Conservation (phyloP, 2,329 filamentous ascomycete species). For the Aspergillus persii region DNA sequence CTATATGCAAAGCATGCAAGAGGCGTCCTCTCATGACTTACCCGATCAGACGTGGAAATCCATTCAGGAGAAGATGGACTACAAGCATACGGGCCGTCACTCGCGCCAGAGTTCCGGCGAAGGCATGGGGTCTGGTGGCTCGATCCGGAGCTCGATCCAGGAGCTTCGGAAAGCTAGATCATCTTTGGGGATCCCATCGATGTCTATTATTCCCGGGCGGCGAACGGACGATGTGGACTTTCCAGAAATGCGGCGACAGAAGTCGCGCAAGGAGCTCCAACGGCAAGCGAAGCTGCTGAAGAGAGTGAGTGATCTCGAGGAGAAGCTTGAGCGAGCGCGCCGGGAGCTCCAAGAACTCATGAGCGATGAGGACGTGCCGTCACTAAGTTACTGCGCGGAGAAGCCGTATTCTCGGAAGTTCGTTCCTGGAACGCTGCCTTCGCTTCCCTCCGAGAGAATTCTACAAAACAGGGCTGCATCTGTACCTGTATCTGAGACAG, state of each 20-base stretch:
- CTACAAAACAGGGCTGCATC: constrained; percentile 28
- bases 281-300: constrained; percentile 58
- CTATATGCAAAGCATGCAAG: constrained; percentile 24
- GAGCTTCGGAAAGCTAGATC: constrained; percentile 37
- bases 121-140: constrained; percentile 21
- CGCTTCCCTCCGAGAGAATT: constrained; percentile 47
- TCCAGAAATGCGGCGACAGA: constrained; percentile 43
- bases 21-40: constrained; percentile 11
- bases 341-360: constrained; percentile 53
- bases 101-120: constrained; percentile 16
- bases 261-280: constrained; percentile 56
- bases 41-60: constrained; percentile 37
- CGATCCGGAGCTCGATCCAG: constrained; percentile 33
- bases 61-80: constrained; percentile 32
- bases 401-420: constrained; percentile 36
- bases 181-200: constrained; percentile 28
- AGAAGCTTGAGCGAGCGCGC: constrained; percentile 56
- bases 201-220: constrained; percentile 21
- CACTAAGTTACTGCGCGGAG: constrained; percentile 19
- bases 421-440: constrained; percentile 43
- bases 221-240: constrained; percentile 25
- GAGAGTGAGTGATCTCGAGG: constrained; percentile 60
- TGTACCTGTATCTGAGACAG: constrained; percentile 9
- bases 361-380: constrained; percentile 32
- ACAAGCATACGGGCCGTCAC: constrained; percentile 15